A percentile compares a stretch with the other conserved stretches of the same genome.
phyloP scores from a whole-genome alignment of 352 stramenopile species.

The Globisporangium orthogonon region DNA sequence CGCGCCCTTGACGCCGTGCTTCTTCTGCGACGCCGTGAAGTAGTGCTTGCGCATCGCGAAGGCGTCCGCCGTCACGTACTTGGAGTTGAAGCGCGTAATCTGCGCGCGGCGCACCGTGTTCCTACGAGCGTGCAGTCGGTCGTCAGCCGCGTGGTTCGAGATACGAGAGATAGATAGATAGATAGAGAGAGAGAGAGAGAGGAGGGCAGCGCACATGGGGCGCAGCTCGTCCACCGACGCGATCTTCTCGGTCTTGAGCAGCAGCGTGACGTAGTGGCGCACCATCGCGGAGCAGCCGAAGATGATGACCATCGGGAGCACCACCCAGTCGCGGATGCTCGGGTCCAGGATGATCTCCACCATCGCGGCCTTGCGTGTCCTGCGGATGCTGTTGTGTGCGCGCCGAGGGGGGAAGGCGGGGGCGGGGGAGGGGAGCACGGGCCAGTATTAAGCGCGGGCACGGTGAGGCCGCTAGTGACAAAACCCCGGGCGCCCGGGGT shows the following conservation, averaged over 20 bases:
- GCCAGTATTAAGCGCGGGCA: no score
- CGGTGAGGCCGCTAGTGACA: no score
- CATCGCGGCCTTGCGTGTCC: constrained; percentile 20
- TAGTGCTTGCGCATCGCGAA: constrained; percentile 91
- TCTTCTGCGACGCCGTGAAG: constrained; percentile 86
- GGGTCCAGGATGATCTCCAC: constrained; percentile 91
- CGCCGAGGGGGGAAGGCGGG: not conserved
- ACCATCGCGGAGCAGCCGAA: constrained; percentile 83
- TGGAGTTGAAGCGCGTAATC: constrained; percentile 85
- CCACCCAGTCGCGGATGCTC: constrained; percentile 94
- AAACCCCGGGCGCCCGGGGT: no score
- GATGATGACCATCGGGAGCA: constrained; percentile 97
- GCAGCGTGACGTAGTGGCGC: constrained; percentile 79
- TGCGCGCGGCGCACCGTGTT: constrained; percentile 83
- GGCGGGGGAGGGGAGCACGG: no score
- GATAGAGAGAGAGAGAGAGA: no score
- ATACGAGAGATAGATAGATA: no score
- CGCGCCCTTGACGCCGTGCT: constrained; percentile 76
- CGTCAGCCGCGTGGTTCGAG: no score
- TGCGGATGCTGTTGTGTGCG: not conserved
- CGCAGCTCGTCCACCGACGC: constrained; percentile 65
- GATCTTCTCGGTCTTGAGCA: constrained; percentile 83
- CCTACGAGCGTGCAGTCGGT: constrained; percentile 21
- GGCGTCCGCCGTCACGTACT: constrained; percentile 76
- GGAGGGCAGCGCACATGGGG: constrained; percentile 42